Evolutionary conservation across 441 rosid genomes (phyloP).

Genomic region (Syzygium syzygioides): DNA sequence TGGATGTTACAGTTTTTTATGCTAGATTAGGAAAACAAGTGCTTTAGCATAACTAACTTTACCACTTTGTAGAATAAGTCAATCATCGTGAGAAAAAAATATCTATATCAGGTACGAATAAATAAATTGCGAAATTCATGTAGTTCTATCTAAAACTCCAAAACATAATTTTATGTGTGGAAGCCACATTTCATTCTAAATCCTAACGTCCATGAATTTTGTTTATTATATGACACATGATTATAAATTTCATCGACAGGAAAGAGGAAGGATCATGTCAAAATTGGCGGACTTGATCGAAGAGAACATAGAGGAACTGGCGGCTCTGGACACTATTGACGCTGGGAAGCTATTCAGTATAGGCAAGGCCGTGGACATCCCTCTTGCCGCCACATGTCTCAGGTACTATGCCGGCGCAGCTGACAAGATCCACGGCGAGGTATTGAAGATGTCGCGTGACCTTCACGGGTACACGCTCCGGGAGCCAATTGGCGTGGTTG

Average conservation of each 20-base stretch:
- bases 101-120: too few species aligned
- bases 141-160: neutral
- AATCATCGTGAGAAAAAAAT: too few species aligned
- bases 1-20: neutral
- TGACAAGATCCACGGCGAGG: conserved; percentile 79
- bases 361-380: conserved; percentile 54
- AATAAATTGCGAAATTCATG: too few species aligned
- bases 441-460: conserved; percentile 52
- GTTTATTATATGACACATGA: neutral
- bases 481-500: conserved; percentile 5
- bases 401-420: conserved; percentile 90
- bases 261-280: conserved; percentile 54
- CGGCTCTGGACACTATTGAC: conserved; percentile 58
- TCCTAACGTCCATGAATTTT: neutral
- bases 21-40: neutral
- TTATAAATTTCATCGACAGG: conserved; percentile 23
- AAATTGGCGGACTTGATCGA: conserved; percentile 68
- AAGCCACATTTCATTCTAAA: neutral
- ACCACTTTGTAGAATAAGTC: too few species aligned
- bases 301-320: conserved; percentile 53
- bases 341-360: conserved; percentile 47
- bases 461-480: conserved; percentile 11
- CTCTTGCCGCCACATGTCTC: conserved; percentile 22
- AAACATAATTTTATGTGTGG: neutral
- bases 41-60: neutral